phyloP scores from a whole-genome alignment of 1,284 basidiomycete species.

The Coriolopsis trogii region DNA sequence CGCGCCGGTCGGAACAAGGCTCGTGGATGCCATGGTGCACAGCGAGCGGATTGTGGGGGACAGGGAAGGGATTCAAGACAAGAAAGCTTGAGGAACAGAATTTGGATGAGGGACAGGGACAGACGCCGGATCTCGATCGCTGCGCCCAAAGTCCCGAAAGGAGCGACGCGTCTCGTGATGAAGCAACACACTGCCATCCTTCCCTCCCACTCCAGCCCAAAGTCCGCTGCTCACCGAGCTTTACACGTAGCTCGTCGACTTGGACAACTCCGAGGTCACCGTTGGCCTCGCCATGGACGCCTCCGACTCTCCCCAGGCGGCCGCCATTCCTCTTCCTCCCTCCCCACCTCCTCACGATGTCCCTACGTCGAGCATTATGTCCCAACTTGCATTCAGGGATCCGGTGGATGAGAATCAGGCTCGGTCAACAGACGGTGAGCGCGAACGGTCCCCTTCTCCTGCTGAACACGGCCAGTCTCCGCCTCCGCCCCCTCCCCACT shows the following conservation, averaged over 20 bases:
- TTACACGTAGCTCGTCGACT: slow-evolving; percentile 16
- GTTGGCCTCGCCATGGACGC: slow-evolving; percentile 27
- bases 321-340: slow-evolving; percentile 29
- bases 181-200: slow-evolving; percentile 16
- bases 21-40: slow-evolving; percentile 9
- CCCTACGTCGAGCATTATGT: slow-evolving; percentile 20
- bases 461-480: slow-evolving; percentile 5
- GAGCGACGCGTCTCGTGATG: slow-evolving; percentile 29
- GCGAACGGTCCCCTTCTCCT: not conserved
- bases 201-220: slow-evolving; percentile 9
- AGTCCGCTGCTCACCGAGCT: slow-evolving; percentile 7
- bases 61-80: not conserved
- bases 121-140: slow-evolving; percentile 11
- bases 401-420: slow-evolving; percentile 26
- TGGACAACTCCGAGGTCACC: slow-evolving; percentile 12
- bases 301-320: slow-evolving; percentile 28
- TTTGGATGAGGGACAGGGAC: slow-evolving; percentile 4
- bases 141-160: slow-evolving; percentile 14
- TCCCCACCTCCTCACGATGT: slow-evolving; percentile 31
- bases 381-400: slow-evolving; percentile 20
- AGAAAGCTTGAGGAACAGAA: not conserved
- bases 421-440: slow-evolving; percentile 16
- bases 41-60: not conserved
- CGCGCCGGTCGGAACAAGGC: slow-evolving; percentile 53
- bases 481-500: slow-evolving; percentile 1